Percentiles rank a stretch among this genome's conserved stretches.
Conservation (phyloP, 2,329 filamentous ascomycete genomes). For the Triangularia setosa region DNA sequence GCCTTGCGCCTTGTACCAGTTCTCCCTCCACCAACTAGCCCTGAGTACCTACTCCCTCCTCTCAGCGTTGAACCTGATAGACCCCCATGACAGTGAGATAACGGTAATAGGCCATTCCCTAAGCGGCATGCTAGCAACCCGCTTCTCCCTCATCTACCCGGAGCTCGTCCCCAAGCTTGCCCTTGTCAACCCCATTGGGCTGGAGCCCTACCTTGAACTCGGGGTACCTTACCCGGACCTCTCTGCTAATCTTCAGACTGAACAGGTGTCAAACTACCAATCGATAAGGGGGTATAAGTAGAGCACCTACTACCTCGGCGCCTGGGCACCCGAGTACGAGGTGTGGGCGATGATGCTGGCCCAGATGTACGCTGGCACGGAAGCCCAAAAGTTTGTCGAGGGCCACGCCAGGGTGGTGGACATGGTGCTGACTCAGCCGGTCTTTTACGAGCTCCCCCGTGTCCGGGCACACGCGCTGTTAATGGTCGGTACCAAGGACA, state of each 20-base stretch:
- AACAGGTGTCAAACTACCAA: conserved; percentile 39
- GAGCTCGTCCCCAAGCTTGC: conserved; percentile 40
- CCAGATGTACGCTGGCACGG: conserved; percentile 45
- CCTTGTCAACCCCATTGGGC: conserved; percentile 49
- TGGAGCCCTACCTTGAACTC: conserved; percentile 51
- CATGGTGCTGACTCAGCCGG: conserved; percentile 50
- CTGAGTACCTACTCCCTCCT: conserved; percentile 49
- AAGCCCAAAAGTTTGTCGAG: conserved; percentile 40
- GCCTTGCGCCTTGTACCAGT: conserved; percentile 44
- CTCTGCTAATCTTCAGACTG: conserved; percentile 37
- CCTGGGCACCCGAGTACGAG: conserved; percentile 49
- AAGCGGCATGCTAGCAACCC: conserved; percentile 51
- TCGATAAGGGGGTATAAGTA: conserved; percentile 46
- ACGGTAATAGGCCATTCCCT: conserved; percentile 51
- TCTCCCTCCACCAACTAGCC: conserved; percentile 48
- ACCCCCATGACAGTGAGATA: conserved; percentile 27
- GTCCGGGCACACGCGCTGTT: conserved; percentile 43
- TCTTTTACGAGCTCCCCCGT: conserved; percentile 47
- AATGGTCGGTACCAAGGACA: conserved; percentile 49
- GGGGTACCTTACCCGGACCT: conserved; percentile 46
- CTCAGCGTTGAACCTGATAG: conserved; percentile 32
- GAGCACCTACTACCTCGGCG: conserved; percentile 44
- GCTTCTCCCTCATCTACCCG: conserved; percentile 50
- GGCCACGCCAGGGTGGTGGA: conserved; percentile 51
- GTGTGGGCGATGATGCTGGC: conserved; percentile 53